A percentile compares a stretch with the other conserved stretches of the same genome.
Conservation (phyloP, 768 basidiomycete genomes). For the Boletus barrowsii region DNA sequence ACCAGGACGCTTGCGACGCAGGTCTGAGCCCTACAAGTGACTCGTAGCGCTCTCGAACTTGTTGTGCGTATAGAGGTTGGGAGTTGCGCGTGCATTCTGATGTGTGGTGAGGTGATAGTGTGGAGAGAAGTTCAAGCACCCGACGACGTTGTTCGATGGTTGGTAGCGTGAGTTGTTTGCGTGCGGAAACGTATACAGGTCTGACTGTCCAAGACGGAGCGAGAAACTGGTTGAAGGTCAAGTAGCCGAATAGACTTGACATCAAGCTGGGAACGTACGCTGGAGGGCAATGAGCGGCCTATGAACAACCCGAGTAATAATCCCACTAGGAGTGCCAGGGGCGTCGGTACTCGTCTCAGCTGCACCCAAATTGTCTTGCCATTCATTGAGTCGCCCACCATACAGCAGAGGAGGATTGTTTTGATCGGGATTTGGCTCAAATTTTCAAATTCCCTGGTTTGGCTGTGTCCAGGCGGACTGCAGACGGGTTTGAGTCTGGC, state of each 20-base stretch:
- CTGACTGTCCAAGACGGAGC: constrained; percentile 53
- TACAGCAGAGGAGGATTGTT: background rate
- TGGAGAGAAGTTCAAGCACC: constrained; percentile 82
- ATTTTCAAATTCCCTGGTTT: too few species aligned
- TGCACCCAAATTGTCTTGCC: constrained; percentile 27
- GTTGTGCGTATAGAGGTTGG: constrained; percentile 81
- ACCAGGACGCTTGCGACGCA: constrained; percentile 57
- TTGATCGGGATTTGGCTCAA: background rate
- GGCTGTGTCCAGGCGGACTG: too few species aligned
- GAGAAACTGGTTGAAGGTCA: constrained; percentile 18
- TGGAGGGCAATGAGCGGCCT: constrained; percentile 44
- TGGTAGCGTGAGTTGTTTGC: constrained; percentile 69
- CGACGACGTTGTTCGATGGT: constrained; percentile 81
- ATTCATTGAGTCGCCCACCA: constrained; percentile 22
- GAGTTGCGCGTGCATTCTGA: constrained; percentile 84
- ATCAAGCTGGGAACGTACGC: constrained; percentile 21
- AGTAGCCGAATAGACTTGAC: background rate
- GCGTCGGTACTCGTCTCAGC: constrained; percentile 49
- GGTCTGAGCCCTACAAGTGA: constrained; percentile 77
- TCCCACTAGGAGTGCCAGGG: constrained; percentile 57
- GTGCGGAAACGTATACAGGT: constrained; percentile 47
- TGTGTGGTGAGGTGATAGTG: constrained; percentile 89
- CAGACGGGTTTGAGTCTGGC: too few species aligned
- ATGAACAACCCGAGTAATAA: constrained; percentile 59
- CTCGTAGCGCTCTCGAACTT: constrained; percentile 82